These are phyloP conservation scores for Gentiana straminea DNA, from an alignment of 257 asterid genomes.

Conservation along the genomic window DNA sequence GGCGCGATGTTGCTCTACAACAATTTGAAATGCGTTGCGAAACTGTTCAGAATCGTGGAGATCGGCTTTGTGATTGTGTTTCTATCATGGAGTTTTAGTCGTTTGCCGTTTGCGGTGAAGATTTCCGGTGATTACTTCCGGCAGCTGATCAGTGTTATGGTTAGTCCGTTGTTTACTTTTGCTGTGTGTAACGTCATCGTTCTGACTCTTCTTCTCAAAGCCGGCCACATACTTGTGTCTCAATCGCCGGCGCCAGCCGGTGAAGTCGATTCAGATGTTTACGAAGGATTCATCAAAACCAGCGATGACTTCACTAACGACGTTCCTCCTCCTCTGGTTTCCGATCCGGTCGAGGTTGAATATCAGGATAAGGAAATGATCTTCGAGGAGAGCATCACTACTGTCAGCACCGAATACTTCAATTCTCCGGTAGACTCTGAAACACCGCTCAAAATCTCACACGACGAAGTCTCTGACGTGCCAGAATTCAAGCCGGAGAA, in stretches of 20 bases:
- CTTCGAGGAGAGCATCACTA: conserved; percentile 10
- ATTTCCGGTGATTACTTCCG: conserved; percentile 52
- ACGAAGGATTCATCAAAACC: conserved; percentile 17
- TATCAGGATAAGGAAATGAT: conserved; percentile 43
- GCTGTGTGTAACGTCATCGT: conserved; percentile 51
- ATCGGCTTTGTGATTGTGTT: conserved; percentile 20
- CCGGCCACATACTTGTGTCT: conserved; percentile 25
- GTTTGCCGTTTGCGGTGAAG: conserved; percentile 45
- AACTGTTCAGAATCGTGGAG: conserved; percentile 46
- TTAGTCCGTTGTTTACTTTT: conserved; percentile 56
- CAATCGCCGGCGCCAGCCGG: conserved; percentile 1
- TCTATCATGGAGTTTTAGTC: conserved; percentile 38
- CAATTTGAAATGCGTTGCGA: conserved; percentile 30
- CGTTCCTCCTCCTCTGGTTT: conserved; percentile 5
- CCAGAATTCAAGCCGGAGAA: background rate
- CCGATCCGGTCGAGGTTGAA: conserved; percentile 21
- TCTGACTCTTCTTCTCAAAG: conserved; percentile 45
- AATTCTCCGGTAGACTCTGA: too few relatives aligned
- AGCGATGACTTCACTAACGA: conserved; percentile 2
- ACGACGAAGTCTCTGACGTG: conserved; percentile 3
- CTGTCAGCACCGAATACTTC: background rate
- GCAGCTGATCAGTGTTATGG: conserved; percentile 21
- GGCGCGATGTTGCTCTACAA: conserved; percentile 9
- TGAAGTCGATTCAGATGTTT: conserved; percentile 7
- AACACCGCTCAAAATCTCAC: background rate